Base-by-base conservation (phyloP, 306 rosid species). In the Betula pendula region DNA sequence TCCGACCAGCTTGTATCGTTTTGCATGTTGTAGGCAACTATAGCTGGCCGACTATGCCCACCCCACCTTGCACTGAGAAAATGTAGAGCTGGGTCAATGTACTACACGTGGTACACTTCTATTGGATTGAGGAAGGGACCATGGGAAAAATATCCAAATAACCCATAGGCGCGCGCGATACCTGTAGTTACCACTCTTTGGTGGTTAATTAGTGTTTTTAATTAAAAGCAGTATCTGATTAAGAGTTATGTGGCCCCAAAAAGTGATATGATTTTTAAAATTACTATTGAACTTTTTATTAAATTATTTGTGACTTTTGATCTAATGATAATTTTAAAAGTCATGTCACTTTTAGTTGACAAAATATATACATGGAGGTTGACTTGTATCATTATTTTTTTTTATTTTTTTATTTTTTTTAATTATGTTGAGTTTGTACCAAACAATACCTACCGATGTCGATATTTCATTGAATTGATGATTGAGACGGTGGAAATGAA, bases 71-170 rank as follows among this genome's bases (percentile, higher is more conserved):
- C 3, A 4, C 40, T n/a, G n/a, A n/a, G n/a, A n/a, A n/a, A n/a
- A n/a, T n/a, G n/a, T n/a, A n/a, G n/a, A n/a, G n/a, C n/a, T n/a
- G n/a, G n/a, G n/a, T n/a, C 33, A 29, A 29, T 29, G 33, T 29
- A 29, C 33, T 29, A 2, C 1, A 77, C 50, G 62, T 40, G 75
- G 70, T 8, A 40, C 5, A 51, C 33, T 55, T 20, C 51, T 31
- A 70, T 77, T 77, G 75, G 19, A 17, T 77, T 24, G 38, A 69
- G 19, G 50, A 17, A 55, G 29, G 58, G 56, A 70, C 63, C 38
- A 0, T 49, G 47, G 13, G 66, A n/a, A 59, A 22, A 6, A 59
- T 59, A 27, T 59, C 67, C 4, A 5, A n/a, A 35, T 5, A 8
- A 20, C n/a, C n/a, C n/a, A n/a, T n/a, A n/a, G n/a, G n/a, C n/a